Base-by-base conservation (phyloP, 768 basidiomycete genomes). In the Boletus speciosus region DNA sequence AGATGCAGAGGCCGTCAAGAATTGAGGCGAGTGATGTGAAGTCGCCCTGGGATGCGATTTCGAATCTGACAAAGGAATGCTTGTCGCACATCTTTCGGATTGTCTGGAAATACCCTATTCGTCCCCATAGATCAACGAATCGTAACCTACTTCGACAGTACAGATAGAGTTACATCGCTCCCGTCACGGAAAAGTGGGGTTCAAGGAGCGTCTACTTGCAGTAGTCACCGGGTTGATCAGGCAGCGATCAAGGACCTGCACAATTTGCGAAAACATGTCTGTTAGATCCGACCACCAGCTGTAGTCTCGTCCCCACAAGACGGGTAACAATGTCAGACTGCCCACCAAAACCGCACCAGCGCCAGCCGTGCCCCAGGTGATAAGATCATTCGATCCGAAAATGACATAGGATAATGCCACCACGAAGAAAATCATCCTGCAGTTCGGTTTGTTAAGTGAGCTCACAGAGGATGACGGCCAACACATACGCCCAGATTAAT, bases 1-100 rank as follows among this genome's bases (percentile, higher is more conserved):
- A 79, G 63, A 60, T 78, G 58, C 77, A 82, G 54, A 71, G 83
- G 43, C 62, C 73, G 74, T 47, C 62, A 59, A 14, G 77, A 84
- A 62, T 44, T 73, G 57, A 61, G 40, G 46, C 29, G 47, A 10
- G 5, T 69, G 34, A 57, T 61, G 53, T 61, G 41, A 47, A 57
- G 14, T 9, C 29, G 11, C 4, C 47, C 15, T 38, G 11, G 3
- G 1, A 10, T 1, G 32, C 1, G 16, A 5, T 12, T 34, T n/a
- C 8, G 11, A 1, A n/a, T 19, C 6, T 15, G 11, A 47, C 32
- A 1, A 16, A 32, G 31, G 31, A 32, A 27, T 5, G 12, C 10
- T 2, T 12, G 25, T n/a, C 19, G 9, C 36, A 21, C 4, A 10
- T 12, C 29, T 14, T 16, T 4, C 5, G 12, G 5, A 6, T 25